Base-by-base conservation (phyloP, 2,329 filamentous ascomycete species). In the Passalora sequoiae region DNA sequence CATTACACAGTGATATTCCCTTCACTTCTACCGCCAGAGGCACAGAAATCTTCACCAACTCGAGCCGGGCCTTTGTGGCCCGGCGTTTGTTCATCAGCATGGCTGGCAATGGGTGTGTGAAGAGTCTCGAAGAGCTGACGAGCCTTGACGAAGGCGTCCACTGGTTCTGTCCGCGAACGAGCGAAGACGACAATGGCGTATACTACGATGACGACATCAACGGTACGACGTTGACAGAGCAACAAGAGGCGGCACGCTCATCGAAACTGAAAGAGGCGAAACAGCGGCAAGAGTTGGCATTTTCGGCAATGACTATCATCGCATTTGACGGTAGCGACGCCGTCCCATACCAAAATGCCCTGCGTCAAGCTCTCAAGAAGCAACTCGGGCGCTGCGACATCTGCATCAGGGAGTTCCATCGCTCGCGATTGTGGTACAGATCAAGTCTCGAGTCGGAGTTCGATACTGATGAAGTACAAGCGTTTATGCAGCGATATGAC, bases 331-430 rank as follows among this genome's bases (percentile, higher is more conserved):
- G 71, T 8, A 60, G 64, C 1, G 69, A 73, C 43, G 72, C 71
- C n/a, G 54, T 56, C 25, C 57, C 60, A 30, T 69, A 69, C 47
- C 65, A 69, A 40, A 56, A 65, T 40, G 66, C 64, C 58, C 55
- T 74, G 19, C 61, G 63, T 37, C 53, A 58, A 6, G 56, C 65
- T n/a, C 56, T 74, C 43, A 56, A 63, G 33, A 51, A 50, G 10
- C 66, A 72, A 47, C 66, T 75, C 55, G 62, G 57, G 25, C 64
- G 63, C 38, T 75, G 72, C 53, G 71, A 74, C 47, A 65, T 74
- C 49, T 75, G 72, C 55, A 65, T 74, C 21, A 65, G 71, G 13
- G 64, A 70, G 19, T 75, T 69, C 44, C 69, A 75, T 54, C 66
- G 69, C 37, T 63, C 64, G 6, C 59, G 71, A 29, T 55, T 56